phyloP scores from a whole-genome alignment of 352 stramenopile species.

The Phytophthora sojae region DNA sequence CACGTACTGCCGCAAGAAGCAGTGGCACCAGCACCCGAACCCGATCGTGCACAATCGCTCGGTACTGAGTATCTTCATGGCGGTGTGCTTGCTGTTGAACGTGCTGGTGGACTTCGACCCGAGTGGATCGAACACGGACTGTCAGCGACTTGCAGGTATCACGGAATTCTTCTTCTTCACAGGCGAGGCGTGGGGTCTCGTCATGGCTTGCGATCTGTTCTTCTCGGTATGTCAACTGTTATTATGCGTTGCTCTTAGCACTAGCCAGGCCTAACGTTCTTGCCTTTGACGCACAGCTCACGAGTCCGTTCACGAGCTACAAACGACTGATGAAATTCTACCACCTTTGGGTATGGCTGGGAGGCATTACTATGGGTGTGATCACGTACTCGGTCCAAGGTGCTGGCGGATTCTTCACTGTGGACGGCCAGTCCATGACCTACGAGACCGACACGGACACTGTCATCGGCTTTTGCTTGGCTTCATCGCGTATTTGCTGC shows the following conservation, averaged over 20 bases:
- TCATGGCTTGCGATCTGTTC: slow-evolving; percentile 91
- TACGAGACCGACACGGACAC: slow-evolving; percentile 68
- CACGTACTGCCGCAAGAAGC: slow-evolving; percentile 89
- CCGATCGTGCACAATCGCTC: slow-evolving; percentile 89
- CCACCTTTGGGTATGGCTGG: slow-evolving; percentile 86
- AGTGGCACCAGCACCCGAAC: slow-evolving; percentile 91
- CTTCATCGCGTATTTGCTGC: slow-evolving; percentile 84
- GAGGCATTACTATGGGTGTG: slow-evolving; percentile 80
- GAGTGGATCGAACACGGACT: slow-evolving; percentile 60
- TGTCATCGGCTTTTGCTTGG: slow-evolving; percentile 85
- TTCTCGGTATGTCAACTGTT: slow-evolving; percentile 62
- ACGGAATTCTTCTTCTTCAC: slow-evolving; percentile 93
- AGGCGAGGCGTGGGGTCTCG: slow-evolving; percentile 85
- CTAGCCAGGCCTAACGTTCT: background rate
- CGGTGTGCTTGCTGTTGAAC: slow-evolving; percentile 85
- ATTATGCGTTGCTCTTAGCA: background rate
- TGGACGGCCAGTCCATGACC: slow-evolving; percentile 86
- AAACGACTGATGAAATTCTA: slow-evolving; percentile 92
- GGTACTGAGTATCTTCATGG: slow-evolving; percentile 87
- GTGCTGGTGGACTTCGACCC: slow-evolving; percentile 84
- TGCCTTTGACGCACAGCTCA: slow-evolving; percentile 49
- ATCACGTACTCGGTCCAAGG: slow-evolving; percentile 76
- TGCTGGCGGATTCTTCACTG: slow-evolving; percentile 86
- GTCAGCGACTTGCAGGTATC: slow-evolving; percentile 76
- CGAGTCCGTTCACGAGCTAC: slow-evolving; percentile 91